Percentiles rank a stretch among this genome's conserved stretches.
Evolutionary conservation across 805 yeast species (phyloP).

Genomic region (Pichia phayaonensis): DNA sequence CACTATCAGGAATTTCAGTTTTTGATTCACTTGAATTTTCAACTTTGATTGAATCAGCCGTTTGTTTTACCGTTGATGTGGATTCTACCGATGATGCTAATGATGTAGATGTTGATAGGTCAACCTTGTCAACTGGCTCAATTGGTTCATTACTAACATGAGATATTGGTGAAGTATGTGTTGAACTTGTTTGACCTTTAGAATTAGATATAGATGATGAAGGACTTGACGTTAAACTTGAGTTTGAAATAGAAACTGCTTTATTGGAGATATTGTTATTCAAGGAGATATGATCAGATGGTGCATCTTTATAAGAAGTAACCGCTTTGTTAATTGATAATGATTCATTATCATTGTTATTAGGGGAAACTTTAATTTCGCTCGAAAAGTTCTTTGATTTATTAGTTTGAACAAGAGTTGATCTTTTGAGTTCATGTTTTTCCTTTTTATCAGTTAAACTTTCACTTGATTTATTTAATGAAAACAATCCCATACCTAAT

Average conservation of each 20-base stretch:
- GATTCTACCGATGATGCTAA: not conserved
- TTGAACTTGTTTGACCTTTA: not conserved
- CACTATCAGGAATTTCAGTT: not conserved
- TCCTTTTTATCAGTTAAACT: not conserved
- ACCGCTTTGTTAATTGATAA: not conserved
- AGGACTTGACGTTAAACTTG: not conserved
- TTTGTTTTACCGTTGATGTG: not conserved
- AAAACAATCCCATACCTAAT: conserved; percentile 6
- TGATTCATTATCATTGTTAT: not conserved
- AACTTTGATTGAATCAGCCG: not conserved
- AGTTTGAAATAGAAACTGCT: not conserved
- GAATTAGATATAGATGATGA: not conserved
- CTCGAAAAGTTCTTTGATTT: not conserved
- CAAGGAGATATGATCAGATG: not conserved
- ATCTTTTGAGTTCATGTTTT: not conserved
- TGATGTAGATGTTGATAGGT: not conserved
- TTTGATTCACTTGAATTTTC: not conserved
- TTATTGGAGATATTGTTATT: not conserved
- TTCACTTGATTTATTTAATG: conserved; percentile 6
- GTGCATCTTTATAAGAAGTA: not conserved
- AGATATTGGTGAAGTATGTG: not conserved
- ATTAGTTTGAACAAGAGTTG: not conserved
- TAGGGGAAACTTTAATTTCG: not conserved
- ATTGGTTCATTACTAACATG: not conserved
- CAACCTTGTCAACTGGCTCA: not conserved